phyloP scores from a whole-genome alignment of 2,329 filamentous ascomycete species.

The Aspergillus ustus region DNA sequence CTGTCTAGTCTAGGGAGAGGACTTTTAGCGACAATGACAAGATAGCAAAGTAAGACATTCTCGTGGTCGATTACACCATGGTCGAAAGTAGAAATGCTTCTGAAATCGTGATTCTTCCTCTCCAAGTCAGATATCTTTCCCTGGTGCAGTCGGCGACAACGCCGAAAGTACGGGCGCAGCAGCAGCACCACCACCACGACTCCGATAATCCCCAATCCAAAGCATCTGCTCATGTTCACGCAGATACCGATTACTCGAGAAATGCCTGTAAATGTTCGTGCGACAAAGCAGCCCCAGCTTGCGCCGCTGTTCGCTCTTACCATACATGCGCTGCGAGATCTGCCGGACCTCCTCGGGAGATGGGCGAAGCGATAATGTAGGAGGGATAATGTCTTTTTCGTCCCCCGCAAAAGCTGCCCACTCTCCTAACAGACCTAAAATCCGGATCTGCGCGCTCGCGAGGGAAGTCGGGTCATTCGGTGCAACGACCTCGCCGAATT shows the following conservation, averaged over 20 bases:
- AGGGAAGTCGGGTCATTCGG: constrained; percentile 65
- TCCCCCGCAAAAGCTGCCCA: constrained; percentile 64
- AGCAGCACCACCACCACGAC: constrained; percentile 1
- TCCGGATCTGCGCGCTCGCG: constrained; percentile 64
- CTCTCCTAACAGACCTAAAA: constrained; percentile 64
- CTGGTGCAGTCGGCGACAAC: no score
- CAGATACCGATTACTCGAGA: constrained; percentile 62
- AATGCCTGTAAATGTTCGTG: constrained; percentile 61
- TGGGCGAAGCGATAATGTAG: constrained; percentile 54
- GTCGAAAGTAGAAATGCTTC: no score
- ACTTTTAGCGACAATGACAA: no score
- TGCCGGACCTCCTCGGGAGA: constrained; percentile 54
- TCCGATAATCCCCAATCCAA: constrained; percentile 48
- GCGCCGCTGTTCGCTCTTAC: constrained; percentile 59
- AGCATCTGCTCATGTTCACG: constrained; percentile 66
- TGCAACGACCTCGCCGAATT: constrained; percentile 65
- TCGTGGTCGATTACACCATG: no score
- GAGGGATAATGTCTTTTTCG: constrained; percentile 34
- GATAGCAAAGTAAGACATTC: no score
- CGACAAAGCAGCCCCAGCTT: constrained; percentile 62
- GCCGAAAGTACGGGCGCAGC: no score
- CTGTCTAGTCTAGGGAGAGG: no score
- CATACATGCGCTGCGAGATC: constrained; percentile 63
- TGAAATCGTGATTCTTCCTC: no score
- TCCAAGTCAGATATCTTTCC: no score